A percentile compares a stretch with the other conserved stretches of the same genome.
These are phyloP conservation scores for Jacaranda copaia DNA, from an alignment of 257 asterid genomes.

Conservation along the genomic window DNA sequence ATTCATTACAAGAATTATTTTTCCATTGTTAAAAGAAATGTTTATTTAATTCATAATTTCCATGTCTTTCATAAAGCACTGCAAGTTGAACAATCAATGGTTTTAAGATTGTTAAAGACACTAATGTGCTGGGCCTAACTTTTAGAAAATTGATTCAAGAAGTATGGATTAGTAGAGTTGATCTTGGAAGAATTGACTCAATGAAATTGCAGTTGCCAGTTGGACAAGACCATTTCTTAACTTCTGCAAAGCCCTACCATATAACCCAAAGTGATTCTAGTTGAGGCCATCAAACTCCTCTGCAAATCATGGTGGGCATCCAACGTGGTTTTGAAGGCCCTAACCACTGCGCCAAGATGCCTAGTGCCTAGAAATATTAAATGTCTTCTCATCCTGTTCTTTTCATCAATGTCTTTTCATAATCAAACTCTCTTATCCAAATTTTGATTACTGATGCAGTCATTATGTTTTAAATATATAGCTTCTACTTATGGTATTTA, in stretches of 20 bases:
- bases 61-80: not conserved
- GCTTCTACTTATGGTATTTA: not conserved
- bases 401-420: not conserved
- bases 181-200: not conserved
- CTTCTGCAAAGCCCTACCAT: no score
- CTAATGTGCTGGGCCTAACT: not conserved
- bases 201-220: not conserved
- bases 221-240: no score
- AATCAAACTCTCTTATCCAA: not conserved
- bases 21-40: not conserved
- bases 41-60: not conserved
- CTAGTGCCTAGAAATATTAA: not conserved
- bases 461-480: not conserved
- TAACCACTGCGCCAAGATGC: not conserved
- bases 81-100: not conserved
- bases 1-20: not conserved
- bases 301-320: not conserved
- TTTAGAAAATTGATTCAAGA: not conserved
- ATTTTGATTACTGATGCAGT: no score
- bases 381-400: conserved; percentile 1
- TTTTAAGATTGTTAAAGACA: conserved; percentile 6
- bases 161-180: not conserved
- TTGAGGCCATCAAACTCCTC: not conserved
- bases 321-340: not conserved
- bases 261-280: not conserved